Evolutionary conservation across 2,329 filamentous ascomycete genomes (phyloP).

Genomic region (Colletotrichum liaoningense): DNA sequence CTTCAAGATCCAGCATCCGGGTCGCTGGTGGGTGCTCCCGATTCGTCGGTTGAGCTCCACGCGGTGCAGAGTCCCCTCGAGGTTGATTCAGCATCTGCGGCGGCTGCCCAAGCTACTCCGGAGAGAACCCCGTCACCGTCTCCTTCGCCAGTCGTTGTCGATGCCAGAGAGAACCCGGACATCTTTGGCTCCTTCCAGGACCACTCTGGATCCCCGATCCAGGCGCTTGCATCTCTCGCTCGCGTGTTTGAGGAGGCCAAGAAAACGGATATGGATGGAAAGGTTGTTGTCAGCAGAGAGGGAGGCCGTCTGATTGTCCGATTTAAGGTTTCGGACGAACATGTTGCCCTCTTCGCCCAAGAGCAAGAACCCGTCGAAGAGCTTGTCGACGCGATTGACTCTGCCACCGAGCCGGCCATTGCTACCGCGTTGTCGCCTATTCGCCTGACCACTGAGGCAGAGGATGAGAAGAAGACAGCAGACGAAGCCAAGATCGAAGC

Average conservation of each 20-base stretch:
- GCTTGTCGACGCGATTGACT: not conserved
- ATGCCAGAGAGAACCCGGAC: conserved; percentile 29
- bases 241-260: conserved; percentile 14
- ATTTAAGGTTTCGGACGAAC: conserved; percentile 33
- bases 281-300: conserved; percentile 8
- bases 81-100: conserved; percentile 28
- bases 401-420: not conserved
- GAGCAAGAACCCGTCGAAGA: not conserved
- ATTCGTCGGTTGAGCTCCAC: conserved; percentile 26
- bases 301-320: conserved; percentile 29
- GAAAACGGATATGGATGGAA: conserved; percentile 6
- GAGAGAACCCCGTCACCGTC: not conserved
- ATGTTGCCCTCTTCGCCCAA: not conserved
- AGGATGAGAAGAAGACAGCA: not conserved
- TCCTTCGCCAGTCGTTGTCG: conserved; percentile 22
- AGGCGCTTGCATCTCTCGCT: conserved; percentile 12
- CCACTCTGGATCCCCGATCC: conserved; percentile 9
- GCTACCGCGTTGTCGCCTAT: not conserved
- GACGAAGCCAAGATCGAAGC: not conserved
- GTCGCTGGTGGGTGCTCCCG: conserved; percentile 27
- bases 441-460: not conserved
- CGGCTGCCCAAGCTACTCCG: not conserved
- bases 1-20: conserved; percentile 29
- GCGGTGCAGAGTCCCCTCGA: conserved; percentile 20
- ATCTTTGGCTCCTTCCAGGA: conserved; percentile 32